Base-by-base conservation (phyloP, 768 basidiomycete genomes). In the Hygrocybe coccinea region DNA sequence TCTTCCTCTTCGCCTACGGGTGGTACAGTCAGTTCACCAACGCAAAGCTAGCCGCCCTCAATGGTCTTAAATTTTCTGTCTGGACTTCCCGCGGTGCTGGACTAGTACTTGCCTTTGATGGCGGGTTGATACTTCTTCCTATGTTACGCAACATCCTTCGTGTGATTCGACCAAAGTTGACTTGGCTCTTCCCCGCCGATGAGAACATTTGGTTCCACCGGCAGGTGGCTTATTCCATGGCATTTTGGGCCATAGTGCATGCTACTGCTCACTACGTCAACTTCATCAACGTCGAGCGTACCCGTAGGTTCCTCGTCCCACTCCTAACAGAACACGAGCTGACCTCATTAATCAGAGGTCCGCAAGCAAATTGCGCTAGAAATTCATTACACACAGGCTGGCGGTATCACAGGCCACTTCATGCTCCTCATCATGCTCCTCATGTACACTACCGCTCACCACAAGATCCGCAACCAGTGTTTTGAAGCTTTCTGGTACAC, bases 401-500 rank as follows among this genome's bases (percentile, higher is more conserved):
- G 91, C 59, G 92, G 91, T n/a, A 87, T 95, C 68, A 91, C 93
- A 1, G 94, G 94, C 12, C 94, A 97, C 68, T 89, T 92, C 70
- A 94, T 95, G 93, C 82, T 95, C 39, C 75, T 97, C 57, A 85
- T 94, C 69, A 93, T 97, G 91, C 69, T 97, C 60, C 68, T 93
- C 63, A 92, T 95, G 81, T 95, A 95, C 69, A 82, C 89, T 38
- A 94, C 92, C 19, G 92, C 94, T 2, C 91, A 94, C 71, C 79
- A 83, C 65, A 92, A 89, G 71, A 85, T 97, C 59, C 87, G 94
- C 61, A 70, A 80, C 57, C 90, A 93, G 70, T 90, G 85, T 75
- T 97, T 95, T 71, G 94, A 97, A 70, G 91, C 83, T 1, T 97
- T 97, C 77, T 95, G 93, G 93, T 95, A 94, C 70, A 94, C 93